These are phyloP conservation scores for Beauveria bassiana DNA, from an alignment of 2,329 filamentous ascomycete species.

Conservation along the genomic window DNA sequence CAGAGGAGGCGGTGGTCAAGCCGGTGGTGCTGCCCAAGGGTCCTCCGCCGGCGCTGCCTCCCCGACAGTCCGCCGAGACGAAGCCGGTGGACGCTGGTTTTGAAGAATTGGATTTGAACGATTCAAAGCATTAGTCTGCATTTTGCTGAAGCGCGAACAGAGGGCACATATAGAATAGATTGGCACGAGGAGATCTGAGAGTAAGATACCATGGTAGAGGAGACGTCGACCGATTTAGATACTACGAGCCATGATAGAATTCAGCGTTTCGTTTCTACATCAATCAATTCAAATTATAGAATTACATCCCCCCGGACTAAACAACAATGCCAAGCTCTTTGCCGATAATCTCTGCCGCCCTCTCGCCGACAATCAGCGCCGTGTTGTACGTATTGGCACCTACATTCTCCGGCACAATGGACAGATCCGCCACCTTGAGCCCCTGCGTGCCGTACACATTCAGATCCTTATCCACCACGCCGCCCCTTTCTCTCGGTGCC, in stretches of 20 bases:
- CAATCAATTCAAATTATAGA: neutral
- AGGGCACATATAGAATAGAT: neutral
- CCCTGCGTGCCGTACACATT: slow-evolving; percentile 32
- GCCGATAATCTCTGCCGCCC: slow-evolving; percentile 31
- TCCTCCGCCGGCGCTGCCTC: slow-evolving; percentile 8
- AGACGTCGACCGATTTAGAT: neutral
- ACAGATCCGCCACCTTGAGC: slow-evolving; percentile 25
- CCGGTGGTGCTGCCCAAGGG: slow-evolving; percentile 9
- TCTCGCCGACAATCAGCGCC: slow-evolving; percentile 40
- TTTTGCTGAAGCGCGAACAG: neutral
- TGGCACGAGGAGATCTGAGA: neutral
- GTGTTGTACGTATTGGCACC: slow-evolving; percentile 40
- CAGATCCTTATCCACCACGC: slow-evolving; percentile 33
- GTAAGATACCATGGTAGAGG: neutral
- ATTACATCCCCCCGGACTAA: neutral
- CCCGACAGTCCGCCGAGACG: neutral
- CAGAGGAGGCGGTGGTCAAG: neutral
- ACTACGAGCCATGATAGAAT: neutral
- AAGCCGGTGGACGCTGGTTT: neutral
- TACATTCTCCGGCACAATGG: slow-evolving; percentile 29
- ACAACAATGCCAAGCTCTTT: slow-evolving; percentile 22
- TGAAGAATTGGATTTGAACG: slow-evolving; percentile 11
- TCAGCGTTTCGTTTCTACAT: neutral
- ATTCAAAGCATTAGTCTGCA: neutral
- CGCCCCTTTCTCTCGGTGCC: slow-evolving; percentile 27